A percentile compares a stretch with the other conserved stretches of the same genome.
These are phyloP conservation scores for Gilbertella persicaria DNA, from an alignment of 371 early-diverging fungal species.

Conservation along the genomic window DNA sequence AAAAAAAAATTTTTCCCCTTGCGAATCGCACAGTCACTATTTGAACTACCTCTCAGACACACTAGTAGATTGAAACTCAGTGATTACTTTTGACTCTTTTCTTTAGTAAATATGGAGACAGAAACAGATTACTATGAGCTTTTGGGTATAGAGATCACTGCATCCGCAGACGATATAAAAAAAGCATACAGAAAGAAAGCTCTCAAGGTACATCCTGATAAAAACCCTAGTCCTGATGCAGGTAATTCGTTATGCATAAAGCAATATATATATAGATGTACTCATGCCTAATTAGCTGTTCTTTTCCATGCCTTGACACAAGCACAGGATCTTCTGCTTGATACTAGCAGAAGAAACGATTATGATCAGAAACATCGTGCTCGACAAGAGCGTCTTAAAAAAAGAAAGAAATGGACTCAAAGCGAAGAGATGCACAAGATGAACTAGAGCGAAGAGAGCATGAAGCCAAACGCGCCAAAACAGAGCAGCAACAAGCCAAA, in stretches of 20 bases:
- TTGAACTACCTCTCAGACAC: not conserved
- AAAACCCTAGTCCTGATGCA: conserved; percentile 58
- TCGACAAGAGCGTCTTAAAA: conserved; percentile 45
- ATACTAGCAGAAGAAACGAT: conserved; percentile 35
- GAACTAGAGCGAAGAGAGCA: conserved; percentile 48
- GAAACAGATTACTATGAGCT: conserved; percentile 78
- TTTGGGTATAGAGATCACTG: conserved; percentile 61
- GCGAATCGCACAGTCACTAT: conserved; percentile 10
- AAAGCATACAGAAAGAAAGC: conserved; percentile 73
- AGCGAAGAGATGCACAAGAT: conserved; percentile 42
- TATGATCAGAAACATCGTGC: conserved; percentile 47
- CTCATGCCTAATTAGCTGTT: conserved; percentile 21
- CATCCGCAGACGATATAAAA: conserved; percentile 64
- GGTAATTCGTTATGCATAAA: conserved; percentile 26
- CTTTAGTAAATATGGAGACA: conserved; percentile 14
- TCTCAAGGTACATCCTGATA: conserved; percentile 49
- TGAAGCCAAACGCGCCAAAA: conserved; percentile 38
- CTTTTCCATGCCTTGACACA: conserved; percentile 41
- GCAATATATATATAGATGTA: not conserved
- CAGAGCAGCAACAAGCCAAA: conserved; percentile 41
- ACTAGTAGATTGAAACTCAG: conserved; percentile 7
- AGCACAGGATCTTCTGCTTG: conserved; percentile 41
- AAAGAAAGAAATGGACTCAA: conserved; percentile 48
- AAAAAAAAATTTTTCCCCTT: not conserved
- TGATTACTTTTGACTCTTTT: not conserved